Conservation (phyloP, 2,329 filamentous ascomycete species). For the Pseudocercospora macadamiae region DNA sequence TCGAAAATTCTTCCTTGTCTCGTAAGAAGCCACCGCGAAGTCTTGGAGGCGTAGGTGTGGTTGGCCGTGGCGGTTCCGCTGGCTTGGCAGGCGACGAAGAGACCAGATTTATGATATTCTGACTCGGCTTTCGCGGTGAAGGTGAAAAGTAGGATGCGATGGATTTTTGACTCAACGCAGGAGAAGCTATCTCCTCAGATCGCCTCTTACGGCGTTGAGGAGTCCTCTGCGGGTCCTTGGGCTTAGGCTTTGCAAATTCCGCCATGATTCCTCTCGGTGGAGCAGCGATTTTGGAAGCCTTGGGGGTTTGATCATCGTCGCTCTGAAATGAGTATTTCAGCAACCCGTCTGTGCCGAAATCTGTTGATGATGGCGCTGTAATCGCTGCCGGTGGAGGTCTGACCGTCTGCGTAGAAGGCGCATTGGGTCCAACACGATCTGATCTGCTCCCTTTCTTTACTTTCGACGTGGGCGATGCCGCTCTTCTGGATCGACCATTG, state of each 20-base stretch:
- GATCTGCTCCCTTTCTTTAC: constrained; percentile 5
- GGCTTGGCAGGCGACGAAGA: constrained; percentile 34
- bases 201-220: constrained; percentile 34
- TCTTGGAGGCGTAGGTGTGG: constrained; percentile 25
- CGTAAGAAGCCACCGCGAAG: constrained; percentile 5
- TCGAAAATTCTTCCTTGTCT: constrained; percentile 3
- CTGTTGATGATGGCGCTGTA: background rate
- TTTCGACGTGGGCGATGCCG: background rate
- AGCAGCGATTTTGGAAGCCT: background rate
- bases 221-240: constrained; percentile 22
- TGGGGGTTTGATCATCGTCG: constrained; percentile 24
- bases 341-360: background rate
- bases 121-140: constrained; percentile 26
- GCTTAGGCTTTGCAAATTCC: background rate
- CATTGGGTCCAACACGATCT: constrained; percentile 14
- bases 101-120: constrained; percentile 35
- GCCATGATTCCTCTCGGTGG: background rate
- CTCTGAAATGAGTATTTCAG: background rate
- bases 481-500: constrained; percentile 11
- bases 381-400: background rate
- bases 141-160: constrained; percentile 35
- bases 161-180: constrained; percentile 28
- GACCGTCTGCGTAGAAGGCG: constrained; percentile 15
- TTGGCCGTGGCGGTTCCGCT: constrained; percentile 11
- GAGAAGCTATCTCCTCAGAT: constrained; percentile 32